phyloP scores from a whole-genome alignment of 768 basidiomycete species.

The Mycena polygramma region DNA sequence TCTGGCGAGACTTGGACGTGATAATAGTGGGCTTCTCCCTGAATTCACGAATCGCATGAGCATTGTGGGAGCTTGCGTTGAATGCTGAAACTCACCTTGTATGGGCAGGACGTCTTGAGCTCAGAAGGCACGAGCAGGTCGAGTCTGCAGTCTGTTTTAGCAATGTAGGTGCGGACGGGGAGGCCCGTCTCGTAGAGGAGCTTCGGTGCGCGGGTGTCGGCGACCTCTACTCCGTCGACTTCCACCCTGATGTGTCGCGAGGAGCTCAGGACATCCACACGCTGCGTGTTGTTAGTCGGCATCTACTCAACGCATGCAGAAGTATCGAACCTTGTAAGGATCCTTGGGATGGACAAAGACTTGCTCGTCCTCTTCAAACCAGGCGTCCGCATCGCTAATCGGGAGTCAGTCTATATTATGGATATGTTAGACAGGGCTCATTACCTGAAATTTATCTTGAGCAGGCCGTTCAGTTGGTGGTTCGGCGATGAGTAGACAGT shows the following conservation, averaged over 20 bases:
- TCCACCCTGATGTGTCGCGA: conserved; percentile 73
- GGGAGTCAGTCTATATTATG: not conserved
- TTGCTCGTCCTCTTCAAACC: conserved; percentile 80
- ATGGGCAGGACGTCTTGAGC: conserved; percentile 66
- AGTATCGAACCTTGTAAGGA: conserved; percentile 69
- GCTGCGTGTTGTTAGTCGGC: conserved; percentile 49
- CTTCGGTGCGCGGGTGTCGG: conserved; percentile 66
- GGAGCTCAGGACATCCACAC: conserved; percentile 71
- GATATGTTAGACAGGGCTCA: not conserved
- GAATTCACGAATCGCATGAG: conserved; percentile 8
- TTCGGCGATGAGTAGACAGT: conserved; percentile 43
- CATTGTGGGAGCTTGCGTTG: not conserved
- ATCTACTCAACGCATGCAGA: not conserved
- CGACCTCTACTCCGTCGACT: conserved; percentile 72
- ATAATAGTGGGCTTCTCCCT: conserved; percentile 76
- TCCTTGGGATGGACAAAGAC: conserved; percentile 74
- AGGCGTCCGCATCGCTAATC: conserved; percentile 62
- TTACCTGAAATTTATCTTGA: conserved; percentile 59
- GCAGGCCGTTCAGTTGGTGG: conserved; percentile 58
- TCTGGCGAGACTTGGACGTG: conserved; percentile 61
- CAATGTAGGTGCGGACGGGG: conserved; percentile 71
- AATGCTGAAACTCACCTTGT: conserved; percentile 61
- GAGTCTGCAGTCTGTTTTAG: conserved; percentile 65
- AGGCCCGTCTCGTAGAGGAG: conserved; percentile 72
- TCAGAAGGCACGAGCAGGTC: conserved; percentile 64